Conservation (phyloP, 164 flowering plant species). For the Chimonanthus salicifolius region DNA sequence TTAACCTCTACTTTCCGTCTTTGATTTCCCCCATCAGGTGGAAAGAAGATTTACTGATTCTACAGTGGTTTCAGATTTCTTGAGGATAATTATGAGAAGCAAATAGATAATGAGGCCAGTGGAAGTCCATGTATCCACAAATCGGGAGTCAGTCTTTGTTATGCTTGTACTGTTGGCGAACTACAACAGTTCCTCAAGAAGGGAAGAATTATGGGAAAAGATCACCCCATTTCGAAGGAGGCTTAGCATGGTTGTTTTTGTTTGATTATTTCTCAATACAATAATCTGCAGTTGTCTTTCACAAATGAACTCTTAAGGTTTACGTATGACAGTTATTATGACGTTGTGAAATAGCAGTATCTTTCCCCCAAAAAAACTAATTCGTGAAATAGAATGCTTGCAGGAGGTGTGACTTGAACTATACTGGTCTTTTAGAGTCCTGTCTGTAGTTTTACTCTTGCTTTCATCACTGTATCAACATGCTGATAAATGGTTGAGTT, state of each 20-base stretch:
- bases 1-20: too few relatives aligned
- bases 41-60: not conserved
- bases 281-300: not conserved
- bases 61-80: not conserved
- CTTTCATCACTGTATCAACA: not conserved
- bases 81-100: not conserved
- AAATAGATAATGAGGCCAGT: not conserved
- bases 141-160: not conserved
- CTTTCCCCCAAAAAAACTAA: not conserved
- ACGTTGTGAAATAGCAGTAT: too few relatives aligned
- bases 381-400: not conserved
- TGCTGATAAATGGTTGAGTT: not conserved
- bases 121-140: not conserved
- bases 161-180: not conserved
- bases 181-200: not conserved
- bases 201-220: not conserved
- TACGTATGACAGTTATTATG: not conserved
- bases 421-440: not conserved
- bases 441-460: not conserved
- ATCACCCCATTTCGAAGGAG: not conserved
- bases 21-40: not conserved
- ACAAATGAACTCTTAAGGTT: not conserved
- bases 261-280: not conserved
- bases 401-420: not conserved
- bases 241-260: not conserved